Evolutionary conservation across 2,329 filamentous ascomycete genomes (phyloP), one percentile per base, ranked within the genome.

Genomic region (Aspergillus carbonarius): DNA sequence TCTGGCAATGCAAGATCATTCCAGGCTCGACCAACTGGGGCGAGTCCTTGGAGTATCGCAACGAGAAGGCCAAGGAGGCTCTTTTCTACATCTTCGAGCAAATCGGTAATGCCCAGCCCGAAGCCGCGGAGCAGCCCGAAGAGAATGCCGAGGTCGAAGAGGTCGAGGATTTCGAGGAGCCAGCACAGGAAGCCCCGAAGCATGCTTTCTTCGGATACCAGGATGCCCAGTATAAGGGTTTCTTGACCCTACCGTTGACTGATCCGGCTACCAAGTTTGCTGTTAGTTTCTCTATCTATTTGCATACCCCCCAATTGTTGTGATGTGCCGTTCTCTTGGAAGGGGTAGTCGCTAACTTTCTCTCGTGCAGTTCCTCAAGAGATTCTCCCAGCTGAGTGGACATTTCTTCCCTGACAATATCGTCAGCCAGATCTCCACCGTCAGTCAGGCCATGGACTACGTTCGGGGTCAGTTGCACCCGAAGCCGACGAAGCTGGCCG

Each of bases 371-470:
- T 82, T 95, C 64, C 79, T 88, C 68, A 96, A 96, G 78, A 88
- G 91, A 59, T 79, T 92, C 61, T 86, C 89, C 73, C 90, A 95
- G 73, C 81, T 96, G 60, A 93, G 89, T n/a, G 91, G 91, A 60
- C 85, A 87, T 61, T 84, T 85, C 59, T 81, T 96, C 64, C 81
- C 89, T 15, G 93, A 97, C 75, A 80, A 85, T 48, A 82, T 84
- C 65, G 83, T 96, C 60, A 77, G 79, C 51, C 78, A 80, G 46
- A 79, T 86, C 60, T 75, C 74, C 53, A 87, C 82, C 8, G 79
- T 86, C 37, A 78, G 80, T 56, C 74, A 81, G 27, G 74, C 91
- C 53, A 74, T 90, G 42, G 76, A 79, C 25, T 74, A 84, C 47
- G 75, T 88, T 2, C 57, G 69, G 35, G 61, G 64, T 40, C 66